phyloP scores from a whole-genome alignment of 2,329 filamentous ascomycete genomes.

The Ceratocystis alfenasii region DNA sequence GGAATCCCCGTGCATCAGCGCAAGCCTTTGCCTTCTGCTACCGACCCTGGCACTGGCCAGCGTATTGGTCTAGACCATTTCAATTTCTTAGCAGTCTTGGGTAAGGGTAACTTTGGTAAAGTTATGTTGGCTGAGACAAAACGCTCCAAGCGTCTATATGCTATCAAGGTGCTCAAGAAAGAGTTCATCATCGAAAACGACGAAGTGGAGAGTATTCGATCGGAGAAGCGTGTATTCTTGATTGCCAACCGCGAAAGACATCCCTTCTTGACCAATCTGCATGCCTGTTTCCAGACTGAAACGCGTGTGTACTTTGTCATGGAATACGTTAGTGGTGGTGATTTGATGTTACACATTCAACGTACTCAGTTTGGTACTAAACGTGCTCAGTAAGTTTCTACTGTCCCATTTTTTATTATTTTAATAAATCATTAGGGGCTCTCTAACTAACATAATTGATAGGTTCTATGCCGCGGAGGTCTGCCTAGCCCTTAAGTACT shows the following conservation, averaged over 20 bases:
- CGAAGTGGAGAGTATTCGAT: constrained; percentile 94
- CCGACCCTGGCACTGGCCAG: constrained; percentile 59
- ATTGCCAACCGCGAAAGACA: constrained; percentile 95
- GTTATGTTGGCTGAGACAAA: constrained; percentile 99
- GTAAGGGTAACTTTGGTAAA: constrained; percentile 98
- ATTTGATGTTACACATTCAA: constrained; percentile 98
- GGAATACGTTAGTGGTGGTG: constrained; percentile 98
- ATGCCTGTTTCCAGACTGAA: constrained; percentile 98
- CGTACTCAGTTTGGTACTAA: constrained; percentile 91
- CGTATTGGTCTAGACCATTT: constrained; percentile 96
- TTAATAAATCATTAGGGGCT: background rate
- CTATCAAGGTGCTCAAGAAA: constrained; percentile 98
- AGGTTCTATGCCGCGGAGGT: constrained; percentile 97
- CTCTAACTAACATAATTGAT: constrained; percentile 14
- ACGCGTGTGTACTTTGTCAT: constrained; percentile 98
- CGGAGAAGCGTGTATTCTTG: constrained; percentile 93
- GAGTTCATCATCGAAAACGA: constrained; percentile 99
- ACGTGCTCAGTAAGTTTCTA: constrained; percentile 69
- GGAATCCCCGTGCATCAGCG: constrained; percentile 26
- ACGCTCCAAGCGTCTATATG: constrained; percentile 78
- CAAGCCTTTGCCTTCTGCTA: constrained; percentile 59
- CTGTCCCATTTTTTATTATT: background rate
- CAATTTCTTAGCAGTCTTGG: constrained; percentile 95
- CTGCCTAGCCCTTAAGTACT: constrained; percentile 93
- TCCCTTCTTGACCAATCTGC: constrained; percentile 86